phyloP scores from a whole-genome alignment of 2,329 filamentous ascomycete species.

The Didymella pinodella region DNA sequence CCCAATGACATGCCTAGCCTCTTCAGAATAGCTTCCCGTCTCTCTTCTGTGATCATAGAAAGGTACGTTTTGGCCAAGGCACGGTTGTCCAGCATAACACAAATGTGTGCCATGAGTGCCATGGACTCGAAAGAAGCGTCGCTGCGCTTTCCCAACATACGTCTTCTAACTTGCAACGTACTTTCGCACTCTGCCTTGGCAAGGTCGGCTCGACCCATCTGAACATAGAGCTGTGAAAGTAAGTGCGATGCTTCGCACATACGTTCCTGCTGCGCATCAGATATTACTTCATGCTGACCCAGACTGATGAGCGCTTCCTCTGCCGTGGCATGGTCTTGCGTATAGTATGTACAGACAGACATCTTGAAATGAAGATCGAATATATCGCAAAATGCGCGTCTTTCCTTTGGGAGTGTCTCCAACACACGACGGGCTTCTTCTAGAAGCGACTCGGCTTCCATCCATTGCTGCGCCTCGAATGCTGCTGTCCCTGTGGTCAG shows the following conservation, averaged over 20 bases:
- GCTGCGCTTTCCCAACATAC: not conserved
- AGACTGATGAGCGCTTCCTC: conserved; percentile 1
- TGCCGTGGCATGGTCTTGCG: not conserved
- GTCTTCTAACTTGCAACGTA: not conserved
- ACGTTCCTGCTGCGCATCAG: not conserved
- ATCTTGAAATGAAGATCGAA: conserved; percentile 1
- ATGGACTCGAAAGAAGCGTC: conserved; percentile 1
- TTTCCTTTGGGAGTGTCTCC: not conserved
- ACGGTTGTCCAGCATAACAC: not conserved
- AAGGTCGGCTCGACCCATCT: not conserved
- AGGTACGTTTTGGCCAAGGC: conserved; percentile 3
- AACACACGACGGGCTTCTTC: conserved; percentile 3
- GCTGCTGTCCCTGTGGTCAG: not conserved
- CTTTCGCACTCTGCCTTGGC: not conserved
- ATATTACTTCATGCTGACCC: not conserved
- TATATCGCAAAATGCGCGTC: not conserved
- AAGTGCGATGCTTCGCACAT: not conserved
- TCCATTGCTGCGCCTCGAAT: not conserved
- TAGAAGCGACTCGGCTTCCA: not conserved
- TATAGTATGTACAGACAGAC: conserved; percentile 1
- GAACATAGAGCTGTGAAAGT: not conserved
- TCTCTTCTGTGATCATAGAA: not conserved
- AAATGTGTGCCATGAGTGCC: conserved; percentile 1
- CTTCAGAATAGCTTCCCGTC: not conserved
- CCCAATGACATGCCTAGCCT: not conserved